Base-by-base conservation (phyloP, 176 grass and related monocot genomes). In the Musa itinerans region DNA sequence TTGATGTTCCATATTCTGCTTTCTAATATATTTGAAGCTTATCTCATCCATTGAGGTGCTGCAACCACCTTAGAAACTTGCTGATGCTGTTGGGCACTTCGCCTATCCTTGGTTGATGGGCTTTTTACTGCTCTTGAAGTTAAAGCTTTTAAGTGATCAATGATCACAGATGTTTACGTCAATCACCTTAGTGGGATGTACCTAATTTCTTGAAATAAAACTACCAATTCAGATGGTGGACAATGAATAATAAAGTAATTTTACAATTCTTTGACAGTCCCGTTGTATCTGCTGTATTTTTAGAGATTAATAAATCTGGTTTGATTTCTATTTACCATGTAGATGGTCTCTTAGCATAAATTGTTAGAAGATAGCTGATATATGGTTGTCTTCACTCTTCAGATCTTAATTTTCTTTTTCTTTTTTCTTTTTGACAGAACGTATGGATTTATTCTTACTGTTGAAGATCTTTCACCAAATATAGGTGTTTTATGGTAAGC, bases 401-500 rank as follows among this genome's bases (percentile, higher is more conserved):
- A 21, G 17, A 34, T 70, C 2, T 2, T 70, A 34, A n/a, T 50
- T 50, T 50, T 70, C 63, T 68, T 74, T 63, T 51, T 11, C 57
- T 15, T 73, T 76, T 48, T 26, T 52, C 8, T 5, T 49, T 69
- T 81, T 56, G 73, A 11, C 79, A 96, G 92, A 82, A 96, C 86
- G 4, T 91, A 83, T 75, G 92, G 92, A 74, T 96, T 96, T 90
- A 85, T 92, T 81, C 82, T 96, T 67, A 87, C 86, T 26, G 86
- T 96, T 26, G 76, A 83, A 71, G 92, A 92, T 88, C 81, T 92
- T 51, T 85, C 92, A n/a, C 89, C 86, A 81, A 92, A 92, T 87
- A 89, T 96, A 52, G 92, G 89, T 77, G 82, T 92, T 54, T 84
- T 96, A 74, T 96, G 92, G 89, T 96, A 59, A 92, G 81, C 85